Base-by-base conservation (phyloP, 2,329 filamentous ascomycete genomes). In the Fusarium begoniae region DNA sequence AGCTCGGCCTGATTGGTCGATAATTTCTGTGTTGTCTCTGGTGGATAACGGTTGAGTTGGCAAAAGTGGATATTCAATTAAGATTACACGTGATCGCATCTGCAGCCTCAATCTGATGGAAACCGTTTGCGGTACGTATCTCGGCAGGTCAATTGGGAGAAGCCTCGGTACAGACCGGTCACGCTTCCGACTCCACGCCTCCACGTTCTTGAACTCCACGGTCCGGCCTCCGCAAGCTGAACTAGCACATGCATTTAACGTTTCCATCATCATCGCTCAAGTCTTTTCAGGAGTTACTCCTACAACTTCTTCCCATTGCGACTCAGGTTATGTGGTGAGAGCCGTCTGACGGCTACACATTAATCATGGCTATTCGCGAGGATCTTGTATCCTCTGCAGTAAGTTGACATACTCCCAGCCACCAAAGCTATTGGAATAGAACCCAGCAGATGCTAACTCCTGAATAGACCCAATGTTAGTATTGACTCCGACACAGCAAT, bases 371-470 rank as follows among this genome's bases (percentile, higher is more conserved):
- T 87, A 94, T 98, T 86, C 94, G 96, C 82, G 96, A 98, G 90
- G 96, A 98, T 82, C 87, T 98, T 74, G 90, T 98, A 79, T 88
- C 91, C 77, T 97, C 95, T 81, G 95, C 94, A 81, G 92, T 93
- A 87, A 78, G 83, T 82, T 30, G 37, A 44, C 44, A 40, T 57
- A 47, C 64, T 30, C 30, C 63, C 62, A 65, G 50, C 55, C 66
- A 56, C 60, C 63, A 26, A 44, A 22, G 45, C 40, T 41, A 35
- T 24, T 22, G 38, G 60, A 70, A 41, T 40, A 51, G 59, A 62
- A 72, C 17, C 17, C 26, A 26, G 28, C 14, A 59, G 55, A 66
- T 67, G 67, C 77, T 78, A 48, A 80, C 73, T 63, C 63, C 44
- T 63, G 26, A 59, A 54, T 32, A 78, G 85, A 81, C 81, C 65